These are phyloP conservation scores for Plantago coronopus DNA, from an alignment of 305 asterid species.

Conservation along the genomic window DNA sequence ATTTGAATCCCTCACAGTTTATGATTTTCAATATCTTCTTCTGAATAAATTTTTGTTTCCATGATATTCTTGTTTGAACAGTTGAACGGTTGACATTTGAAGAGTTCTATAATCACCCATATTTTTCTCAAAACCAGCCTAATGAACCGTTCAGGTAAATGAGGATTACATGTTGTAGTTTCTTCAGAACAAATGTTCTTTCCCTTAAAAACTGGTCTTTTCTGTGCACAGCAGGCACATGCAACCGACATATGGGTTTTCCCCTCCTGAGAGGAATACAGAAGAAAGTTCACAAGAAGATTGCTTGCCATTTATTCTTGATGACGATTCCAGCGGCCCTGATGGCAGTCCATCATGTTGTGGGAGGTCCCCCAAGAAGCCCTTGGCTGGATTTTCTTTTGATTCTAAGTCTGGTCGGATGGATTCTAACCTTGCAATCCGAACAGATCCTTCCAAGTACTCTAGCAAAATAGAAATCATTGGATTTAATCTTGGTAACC, in stretches of 20 bases:
- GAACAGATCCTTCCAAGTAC: conserved; percentile 32
- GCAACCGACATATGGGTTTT: conserved; percentile 44
- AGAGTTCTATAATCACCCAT: conserved; percentile 91
- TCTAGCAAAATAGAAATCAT: conserved; percentile 33
- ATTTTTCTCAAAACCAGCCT: conserved; percentile 55
- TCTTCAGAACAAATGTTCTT: conserved; percentile 18
- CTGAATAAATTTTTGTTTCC: conserved; percentile 8
- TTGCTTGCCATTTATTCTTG: conserved; percentile 70
- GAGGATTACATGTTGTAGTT: conserved; percentile 23
- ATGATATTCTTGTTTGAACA: conserved; percentile 27
- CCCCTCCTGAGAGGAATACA: conserved; percentile 43
- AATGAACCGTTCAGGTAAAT: conserved; percentile 53
- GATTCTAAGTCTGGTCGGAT: conserved; percentile 46
- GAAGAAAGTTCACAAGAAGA: conserved; percentile 67
- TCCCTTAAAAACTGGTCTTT: conserved; percentile 11
- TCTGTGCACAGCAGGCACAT: conserved; percentile 40
- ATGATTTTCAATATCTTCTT: conserved; percentile 9
- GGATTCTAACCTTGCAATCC: conserved; percentile 36
- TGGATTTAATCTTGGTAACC: conserved; percentile 37
- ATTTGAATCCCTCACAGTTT: conserved; percentile 13
- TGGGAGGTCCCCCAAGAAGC: conserved; percentile 42
- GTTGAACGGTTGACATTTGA: conserved; percentile 94
- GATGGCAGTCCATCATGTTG: conserved; percentile 48
- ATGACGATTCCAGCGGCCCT: conserved; percentile 59
- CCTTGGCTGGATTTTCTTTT: conserved; percentile 58